A percentile compares a stretch with the other conserved stretches of the same genome.
phyloP scores from a whole-genome alignment of 2,329 filamentous ascomycete species.

The Polytolypa hystricis region DNA sequence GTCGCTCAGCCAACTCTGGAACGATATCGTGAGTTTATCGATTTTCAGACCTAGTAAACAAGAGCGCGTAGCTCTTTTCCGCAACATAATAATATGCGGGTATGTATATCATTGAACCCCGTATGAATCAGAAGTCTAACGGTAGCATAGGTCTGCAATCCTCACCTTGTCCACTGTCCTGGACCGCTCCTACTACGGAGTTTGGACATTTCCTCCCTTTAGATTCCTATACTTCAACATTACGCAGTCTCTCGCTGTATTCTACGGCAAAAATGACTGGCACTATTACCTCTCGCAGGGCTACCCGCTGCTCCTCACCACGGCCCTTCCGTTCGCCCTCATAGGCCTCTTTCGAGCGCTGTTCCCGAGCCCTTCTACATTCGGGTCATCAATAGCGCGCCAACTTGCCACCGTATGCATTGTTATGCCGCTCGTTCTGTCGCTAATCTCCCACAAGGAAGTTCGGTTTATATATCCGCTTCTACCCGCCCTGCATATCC shows the following conservation, averaged over 20 bases:
- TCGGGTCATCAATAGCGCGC: constrained; percentile 32
- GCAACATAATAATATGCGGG: constrained; percentile 54
- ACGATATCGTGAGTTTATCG: background rate
- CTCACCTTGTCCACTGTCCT: constrained; percentile 53
- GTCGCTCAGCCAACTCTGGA: background rate
- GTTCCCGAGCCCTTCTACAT: constrained; percentile 14
- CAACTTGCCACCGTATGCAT: constrained; percentile 49
- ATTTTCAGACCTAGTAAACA: constrained; percentile 8
- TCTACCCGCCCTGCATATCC: constrained; percentile 71
- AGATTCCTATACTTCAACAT: constrained; percentile 88
- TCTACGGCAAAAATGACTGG: constrained; percentile 82
- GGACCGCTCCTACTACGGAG: constrained; percentile 69
- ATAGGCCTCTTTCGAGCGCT: constrained; percentile 49
- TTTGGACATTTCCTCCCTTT: constrained; percentile 80
- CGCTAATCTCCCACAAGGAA: constrained; percentile 85
- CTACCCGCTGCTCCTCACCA: constrained; percentile 74
- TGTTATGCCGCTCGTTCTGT: constrained; percentile 53
- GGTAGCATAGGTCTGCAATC: constrained; percentile 28
- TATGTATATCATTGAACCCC: constrained; percentile 14
- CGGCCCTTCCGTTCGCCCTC: constrained; percentile 65
- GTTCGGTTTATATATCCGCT: constrained; percentile 94
- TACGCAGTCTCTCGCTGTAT: constrained; percentile 72
- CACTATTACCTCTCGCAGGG: constrained; percentile 93
- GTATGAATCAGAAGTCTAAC: background rate
- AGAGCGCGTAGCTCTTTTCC: constrained; percentile 39